Conservation (phyloP, 2,329 filamentous ascomycete species). For the Penicillium occitanis region DNA sequence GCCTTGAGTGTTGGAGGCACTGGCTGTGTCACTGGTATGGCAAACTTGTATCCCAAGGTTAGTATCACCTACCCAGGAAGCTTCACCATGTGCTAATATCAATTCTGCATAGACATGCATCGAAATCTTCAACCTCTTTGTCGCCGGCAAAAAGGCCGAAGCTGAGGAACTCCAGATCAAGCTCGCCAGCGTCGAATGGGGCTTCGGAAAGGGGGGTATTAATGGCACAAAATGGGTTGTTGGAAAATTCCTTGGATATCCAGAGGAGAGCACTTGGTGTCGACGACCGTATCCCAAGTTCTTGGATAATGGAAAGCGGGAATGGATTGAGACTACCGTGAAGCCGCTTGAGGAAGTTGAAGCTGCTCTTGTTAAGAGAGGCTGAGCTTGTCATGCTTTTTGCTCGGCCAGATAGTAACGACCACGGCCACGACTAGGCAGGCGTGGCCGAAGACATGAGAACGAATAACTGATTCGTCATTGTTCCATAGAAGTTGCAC, state of each 20-base stretch:
- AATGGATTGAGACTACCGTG: slow-evolving; percentile 38
- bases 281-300: slow-evolving; percentile 57
- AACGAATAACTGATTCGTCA: slow-evolving; percentile 1
- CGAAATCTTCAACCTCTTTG: slow-evolving; percentile 51
- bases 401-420: background rate
- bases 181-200: slow-evolving; percentile 56
- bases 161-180: slow-evolving; percentile 53
- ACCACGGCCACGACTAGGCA: background rate
- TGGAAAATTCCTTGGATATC: slow-evolving; percentile 55
- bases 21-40: slow-evolving; percentile 63
- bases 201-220: slow-evolving; percentile 59
- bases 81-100: background rate
- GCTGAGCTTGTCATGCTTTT: background rate
- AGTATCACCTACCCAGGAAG: slow-evolving; percentile 1
- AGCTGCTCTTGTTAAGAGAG: slow-evolving; percentile 2
- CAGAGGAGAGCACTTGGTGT: slow-evolving; percentile 53
- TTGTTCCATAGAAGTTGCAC: background rate
- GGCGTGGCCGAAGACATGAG: background rate
- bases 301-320: slow-evolving; percentile 46
- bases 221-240: slow-evolving; percentile 63
- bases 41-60: slow-evolving; percentile 59
- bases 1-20: slow-evolving; percentile 59
- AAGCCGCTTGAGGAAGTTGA: slow-evolving; percentile 17
- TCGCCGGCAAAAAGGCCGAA: slow-evolving; percentile 49
- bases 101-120: slow-evolving; percentile 41